Evolutionary conservation across 83 land plant genomes (phyloP), one percentile per base, ranked within the genome.

Genomic region (Picea abies): DNA sequence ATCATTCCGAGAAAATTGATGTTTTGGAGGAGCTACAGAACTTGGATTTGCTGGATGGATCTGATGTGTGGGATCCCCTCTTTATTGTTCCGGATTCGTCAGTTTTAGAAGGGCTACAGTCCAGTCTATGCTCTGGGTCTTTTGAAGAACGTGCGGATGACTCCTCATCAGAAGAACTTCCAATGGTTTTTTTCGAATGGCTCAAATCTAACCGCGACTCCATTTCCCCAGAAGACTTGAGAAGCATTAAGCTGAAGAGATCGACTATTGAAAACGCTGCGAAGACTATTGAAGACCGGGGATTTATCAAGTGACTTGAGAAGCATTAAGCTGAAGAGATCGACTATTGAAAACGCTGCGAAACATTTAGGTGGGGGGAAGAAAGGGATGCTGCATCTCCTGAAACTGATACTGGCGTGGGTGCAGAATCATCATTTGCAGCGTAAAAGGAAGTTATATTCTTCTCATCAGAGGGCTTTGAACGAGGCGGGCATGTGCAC

Each of bases 391-490:
- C 83, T 86, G 72, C 92, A 88, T 82, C 83, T 93, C 68, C 82
- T 93, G 81, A 91, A 92, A 72, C 89, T 91, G 7, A 88, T 93
- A 6, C 91, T 93, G 0, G 68, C 87, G 5, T 93, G 96, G 96
- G 94, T 93, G 29, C 92, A 93, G 60, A 85, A 87, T 32, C 62
- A 87, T 81, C 96, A 88, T 9, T 84, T 93, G 17, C 93, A 93
- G 71, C 86, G 82, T 47, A 84, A 84, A 78, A 20, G 76, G 23
- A 81, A 83, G 66, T 23, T 44, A 17, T 56, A 6, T 14, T 23
- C 41, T 22, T 19, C 39, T 20, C 70, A 79, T 4, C 81, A 61
- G 20, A 41, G 4, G 78, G 78, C 14, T 80, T 39, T 68, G 73
- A 76, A 20, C 47, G 58, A 52, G 58, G 58, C 58, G 14, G 58